Conservation (phyloP, 2,329 filamentous ascomycete species). For the Aureobasidium sp. region DNA sequence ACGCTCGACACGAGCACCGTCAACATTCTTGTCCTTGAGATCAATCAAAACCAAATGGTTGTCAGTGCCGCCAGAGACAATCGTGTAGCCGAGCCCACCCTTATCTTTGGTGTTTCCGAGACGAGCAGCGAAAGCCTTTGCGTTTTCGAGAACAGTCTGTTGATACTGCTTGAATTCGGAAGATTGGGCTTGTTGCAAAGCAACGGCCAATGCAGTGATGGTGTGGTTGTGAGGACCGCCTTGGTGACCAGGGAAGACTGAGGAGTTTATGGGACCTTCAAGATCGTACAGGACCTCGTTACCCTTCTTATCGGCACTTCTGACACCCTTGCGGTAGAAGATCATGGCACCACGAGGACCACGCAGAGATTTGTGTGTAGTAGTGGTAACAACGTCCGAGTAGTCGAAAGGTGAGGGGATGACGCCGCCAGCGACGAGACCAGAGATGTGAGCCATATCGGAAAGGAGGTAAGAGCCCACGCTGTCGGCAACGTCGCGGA, state of each 20-base stretch:
- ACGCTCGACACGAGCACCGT: constrained; percentile 59
- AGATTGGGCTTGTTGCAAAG: constrained; percentile 84
- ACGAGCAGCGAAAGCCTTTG: constrained; percentile 68
- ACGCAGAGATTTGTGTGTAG: constrained; percentile 97
- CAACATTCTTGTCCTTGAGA: constrained; percentile 79
- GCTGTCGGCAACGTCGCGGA: constrained; percentile 91
- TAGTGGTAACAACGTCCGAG: constrained; percentile 95
- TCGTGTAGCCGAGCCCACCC: constrained; percentile 68
- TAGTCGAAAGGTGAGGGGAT: constrained; percentile 88
- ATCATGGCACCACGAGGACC: constrained; percentile 99
- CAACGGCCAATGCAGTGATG: constrained; percentile 92
- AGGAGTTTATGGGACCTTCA: constrained; percentile 95
- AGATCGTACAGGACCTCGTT: constrained; percentile 84
- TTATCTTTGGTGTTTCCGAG: constrained; percentile 58
- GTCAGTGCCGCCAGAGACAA: constrained; percentile 92
- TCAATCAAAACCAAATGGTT: constrained; percentile 96
- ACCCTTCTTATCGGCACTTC: constrained; percentile 82
- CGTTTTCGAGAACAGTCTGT: constrained; percentile 83
- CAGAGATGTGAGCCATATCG: constrained; percentile 98
- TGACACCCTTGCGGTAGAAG: constrained; percentile 97
- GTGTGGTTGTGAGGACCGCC: constrained; percentile 99
- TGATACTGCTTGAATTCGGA: constrained; percentile 94
- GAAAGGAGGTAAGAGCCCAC: constrained; percentile 92
- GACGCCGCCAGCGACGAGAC: constrained; percentile 84
- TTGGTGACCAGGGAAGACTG: constrained; percentile 98